Evolutionary conservation across 2,329 filamentous ascomycete species (phyloP), one percentile per base, ranked within the genome.

Genomic region (Lecanoromycetidae sp.): DNA sequence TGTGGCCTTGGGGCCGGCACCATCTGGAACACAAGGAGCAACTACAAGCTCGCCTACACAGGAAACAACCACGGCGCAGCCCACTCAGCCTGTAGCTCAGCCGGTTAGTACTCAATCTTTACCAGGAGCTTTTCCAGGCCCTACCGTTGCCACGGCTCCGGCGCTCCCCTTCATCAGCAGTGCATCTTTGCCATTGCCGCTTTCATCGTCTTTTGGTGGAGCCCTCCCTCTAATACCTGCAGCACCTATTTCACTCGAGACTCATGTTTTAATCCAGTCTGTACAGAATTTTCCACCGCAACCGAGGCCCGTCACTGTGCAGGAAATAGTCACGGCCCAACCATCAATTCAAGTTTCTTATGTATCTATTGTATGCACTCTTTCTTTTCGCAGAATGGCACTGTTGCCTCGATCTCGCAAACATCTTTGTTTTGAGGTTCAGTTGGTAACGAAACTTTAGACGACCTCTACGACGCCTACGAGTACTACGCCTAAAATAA

Each of bases 1-100:
- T 53, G 60, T 70, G 42, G 53, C 60, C 13, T 58, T 71, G 37
- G 52, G 55, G 10, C 57, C 56, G 33, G 57, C 60, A 27, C 56
- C 57, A 15, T 56, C 62, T 17, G 54, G 56, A 27, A 62, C 60
- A 17, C 25, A 48, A 23, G 53, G 51, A 6, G 41, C 44, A 17
- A 25, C 35, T 17, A 23, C 38, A 19, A 29, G n/a, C 27, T 35
- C 42, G 15, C 33, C 44, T 26, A 7, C 20, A 17, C n/a, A 17
- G 7, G 12, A 36, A 44, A 12, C 27, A 12, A 15, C 19, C 6
- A 13, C 43, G 17, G 35, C 44, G 10, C 37, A 40, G 39, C 23
- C 32, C n/a, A 47, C 37, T 27, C 33, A 27, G 23, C 12, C 25
- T 47, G 37, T 32, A 20, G 23, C 32, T 47, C 46, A 47, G 46